Evolutionary conservation across 2,329 filamentous ascomycete species (phyloP), one percentile per base, ranked within the genome.

Genomic region (Fusarium piperis): DNA sequence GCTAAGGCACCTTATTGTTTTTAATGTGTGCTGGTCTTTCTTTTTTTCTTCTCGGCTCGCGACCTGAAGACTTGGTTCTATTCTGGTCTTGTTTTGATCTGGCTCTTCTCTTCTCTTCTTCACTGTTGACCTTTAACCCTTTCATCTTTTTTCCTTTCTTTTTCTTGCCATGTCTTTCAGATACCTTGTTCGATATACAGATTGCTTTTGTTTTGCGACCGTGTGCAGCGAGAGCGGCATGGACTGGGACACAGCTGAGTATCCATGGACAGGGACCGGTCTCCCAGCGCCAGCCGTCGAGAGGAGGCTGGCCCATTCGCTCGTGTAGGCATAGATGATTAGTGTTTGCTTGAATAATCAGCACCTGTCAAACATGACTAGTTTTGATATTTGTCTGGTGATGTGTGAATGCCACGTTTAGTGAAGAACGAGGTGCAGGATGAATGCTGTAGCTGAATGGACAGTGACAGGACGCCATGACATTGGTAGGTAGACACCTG

Each of bases 131-230:
- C 38, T 75, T 69, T 74, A 72, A 48, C 56, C 39, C 26, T 33
- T 53, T 53, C 28, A 62, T 20, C 56, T 63, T 71, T 59, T 48
- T 48, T 48, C 23, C 23, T 28, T 48, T 48, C 44, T 15, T 66
- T 67, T 71, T 76, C 62, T 70, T 70, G 74, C 60, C 53, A 72
- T 71, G 75, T 77, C 76, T 81, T 78, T 82, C 84, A 85, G 85
- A 88, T 88, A 88, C 87, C 86, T 88, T 88, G 86, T 88, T 88
- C 85, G 83, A 88, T 86, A 86, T 86, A 86, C 80, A 81, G 78
- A 82, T 77, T 81, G 75, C 67, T 70, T 73, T 72, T 33, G 76
- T 68, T 77, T 74, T 70, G 73, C 59, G 72, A 75, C 74, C 70
- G 74, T 64, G 67, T 65, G 62, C 62, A 68, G 70, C 66, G 74